phyloP scores from a whole-genome alignment of 1,284 basidiomycete genomes.

The Exobasidium cylindrosporum region DNA sequence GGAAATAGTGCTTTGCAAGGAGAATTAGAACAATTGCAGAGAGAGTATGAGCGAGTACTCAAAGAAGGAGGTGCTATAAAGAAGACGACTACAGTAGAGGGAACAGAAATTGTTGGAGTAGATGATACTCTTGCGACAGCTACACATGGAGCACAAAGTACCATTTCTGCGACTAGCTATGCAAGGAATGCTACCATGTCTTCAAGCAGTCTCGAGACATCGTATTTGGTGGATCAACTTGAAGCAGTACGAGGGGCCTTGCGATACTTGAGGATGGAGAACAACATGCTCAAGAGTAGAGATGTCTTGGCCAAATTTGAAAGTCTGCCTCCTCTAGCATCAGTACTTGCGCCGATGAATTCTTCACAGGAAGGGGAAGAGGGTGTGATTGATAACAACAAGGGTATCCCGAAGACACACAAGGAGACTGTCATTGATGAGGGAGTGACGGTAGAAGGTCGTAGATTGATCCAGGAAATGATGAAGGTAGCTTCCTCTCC shows the following conservation, averaged over 20 bases:
- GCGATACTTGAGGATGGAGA: constrained; percentile 83
- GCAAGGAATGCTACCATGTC: constrained; percentile 11
- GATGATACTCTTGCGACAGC: neutral
- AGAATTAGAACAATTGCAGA: constrained; percentile 80
- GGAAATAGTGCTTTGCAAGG: constrained; percentile 87
- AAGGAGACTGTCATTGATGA: constrained; percentile 5
- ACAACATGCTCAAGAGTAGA: constrained; percentile 83
- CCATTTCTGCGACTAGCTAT: neutral
- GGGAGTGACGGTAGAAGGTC: neutral
- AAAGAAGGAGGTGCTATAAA: constrained; percentile 57
- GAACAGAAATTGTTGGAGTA: constrained; percentile 9
- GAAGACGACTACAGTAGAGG: constrained; percentile 62
- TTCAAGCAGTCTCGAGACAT: constrained; percentile 30
- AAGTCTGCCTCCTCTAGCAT: constrained; percentile 60
- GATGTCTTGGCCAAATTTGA: constrained; percentile 79
- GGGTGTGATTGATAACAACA: neutral
- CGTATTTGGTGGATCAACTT: constrained; percentile 62
- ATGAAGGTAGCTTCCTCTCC: constrained; percentile 1
- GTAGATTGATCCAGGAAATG: neutral
- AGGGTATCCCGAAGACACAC: neutral
- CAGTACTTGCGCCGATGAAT: neutral
- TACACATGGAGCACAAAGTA: neutral
- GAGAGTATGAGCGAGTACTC: constrained; percentile 45
- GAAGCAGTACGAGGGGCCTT: constrained; percentile 85
- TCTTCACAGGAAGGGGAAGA: neutral